Evolutionary conservation across 805 yeast species (phyloP).

Genomic region (Middelhovenomyces tepae): DNA sequence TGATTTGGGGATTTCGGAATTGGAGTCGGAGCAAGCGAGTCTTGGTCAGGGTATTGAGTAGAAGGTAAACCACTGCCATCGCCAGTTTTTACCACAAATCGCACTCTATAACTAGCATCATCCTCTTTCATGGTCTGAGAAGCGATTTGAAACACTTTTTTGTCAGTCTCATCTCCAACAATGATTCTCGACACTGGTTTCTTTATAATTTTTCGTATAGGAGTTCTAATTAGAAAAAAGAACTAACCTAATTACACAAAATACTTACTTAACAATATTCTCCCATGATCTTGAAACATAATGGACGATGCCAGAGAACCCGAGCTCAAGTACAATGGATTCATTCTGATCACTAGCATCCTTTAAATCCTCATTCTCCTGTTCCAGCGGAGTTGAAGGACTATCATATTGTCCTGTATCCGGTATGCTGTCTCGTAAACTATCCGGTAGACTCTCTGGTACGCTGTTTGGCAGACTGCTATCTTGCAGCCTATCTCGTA

Average conservation of each 20-base stretch:
- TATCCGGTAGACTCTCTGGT: too few relatives aligned
- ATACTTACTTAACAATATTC: constrained; percentile 48
- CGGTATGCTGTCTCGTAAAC: too few relatives aligned
- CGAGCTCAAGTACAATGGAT: constrained; percentile 76
- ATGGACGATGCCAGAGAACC: constrained; percentile 66
- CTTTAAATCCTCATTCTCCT: constrained; percentile 32
- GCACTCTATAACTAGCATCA: constrained; percentile 69
- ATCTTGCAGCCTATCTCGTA: too few relatives aligned
- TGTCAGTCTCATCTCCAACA: constrained; percentile 56
- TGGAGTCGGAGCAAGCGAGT: not conserved
- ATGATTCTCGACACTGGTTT: constrained; percentile 56
- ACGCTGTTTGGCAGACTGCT: too few relatives aligned
- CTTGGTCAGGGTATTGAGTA: not conserved
- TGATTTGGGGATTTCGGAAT: too few relatives aligned
- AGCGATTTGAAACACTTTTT: constrained; percentile 59
- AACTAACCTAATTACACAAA: not conserved
- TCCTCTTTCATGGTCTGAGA: constrained; percentile 60
- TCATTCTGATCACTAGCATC: constrained; percentile 19
- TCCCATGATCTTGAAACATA: constrained; percentile 76
- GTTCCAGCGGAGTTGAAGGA: too few relatives aligned
- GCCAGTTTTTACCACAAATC: constrained; percentile 42
- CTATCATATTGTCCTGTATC: too few relatives aligned
- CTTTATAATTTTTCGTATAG: constrained; percentile 42
- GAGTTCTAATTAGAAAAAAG: constrained; percentile 30
- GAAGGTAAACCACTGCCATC: not conserved